These are phyloP conservation scores for Saccharomyces hybrid DNA, from an alignment of 1,139 yeast genomes.

Conservation along the genomic window DNA sequence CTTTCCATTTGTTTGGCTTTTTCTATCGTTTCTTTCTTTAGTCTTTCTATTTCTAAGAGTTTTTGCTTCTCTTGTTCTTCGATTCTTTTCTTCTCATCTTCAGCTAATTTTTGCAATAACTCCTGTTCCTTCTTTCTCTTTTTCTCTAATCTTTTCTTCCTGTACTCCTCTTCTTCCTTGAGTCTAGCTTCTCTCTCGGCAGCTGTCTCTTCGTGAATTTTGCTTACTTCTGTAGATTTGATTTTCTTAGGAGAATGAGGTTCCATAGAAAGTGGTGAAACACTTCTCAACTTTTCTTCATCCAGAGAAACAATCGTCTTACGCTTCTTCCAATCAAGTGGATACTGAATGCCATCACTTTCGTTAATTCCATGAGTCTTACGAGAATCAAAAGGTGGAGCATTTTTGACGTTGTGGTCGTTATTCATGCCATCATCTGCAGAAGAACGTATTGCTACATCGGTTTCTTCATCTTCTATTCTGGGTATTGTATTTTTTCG, in stretches of 20 bases:
- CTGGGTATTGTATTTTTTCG: constrained; percentile 3
- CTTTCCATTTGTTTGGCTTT: constrained; percentile 34
- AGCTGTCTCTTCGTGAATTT: constrained; percentile 24
- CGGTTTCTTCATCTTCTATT: constrained; percentile 3
- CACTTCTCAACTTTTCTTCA: background rate
- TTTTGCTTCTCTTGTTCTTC: constrained; percentile 27
- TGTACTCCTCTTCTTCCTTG: constrained; percentile 31
- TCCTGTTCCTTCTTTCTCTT: constrained; percentile 34
- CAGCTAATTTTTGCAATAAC: constrained; percentile 28
- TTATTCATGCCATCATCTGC: background rate
- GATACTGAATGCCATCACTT: background rate
- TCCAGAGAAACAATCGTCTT: background rate
- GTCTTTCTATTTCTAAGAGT: constrained; percentile 39
- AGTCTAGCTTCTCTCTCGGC: constrained; percentile 31
- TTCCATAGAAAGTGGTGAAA: background rate
- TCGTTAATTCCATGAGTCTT: background rate
- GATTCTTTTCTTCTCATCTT: constrained; percentile 30
- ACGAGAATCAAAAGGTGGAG: background rate
- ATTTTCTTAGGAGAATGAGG: background rate
- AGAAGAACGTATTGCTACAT: background rate
- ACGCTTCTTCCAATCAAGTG: background rate
- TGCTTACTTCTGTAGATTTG: background rate
- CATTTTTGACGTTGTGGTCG: background rate
- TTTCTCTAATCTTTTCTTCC: constrained; percentile 28
- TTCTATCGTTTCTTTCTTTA: constrained; percentile 35